Evolutionary conservation across 345 rosid genomes (phyloP).

Genomic region (Passiflora organensis): DNA sequence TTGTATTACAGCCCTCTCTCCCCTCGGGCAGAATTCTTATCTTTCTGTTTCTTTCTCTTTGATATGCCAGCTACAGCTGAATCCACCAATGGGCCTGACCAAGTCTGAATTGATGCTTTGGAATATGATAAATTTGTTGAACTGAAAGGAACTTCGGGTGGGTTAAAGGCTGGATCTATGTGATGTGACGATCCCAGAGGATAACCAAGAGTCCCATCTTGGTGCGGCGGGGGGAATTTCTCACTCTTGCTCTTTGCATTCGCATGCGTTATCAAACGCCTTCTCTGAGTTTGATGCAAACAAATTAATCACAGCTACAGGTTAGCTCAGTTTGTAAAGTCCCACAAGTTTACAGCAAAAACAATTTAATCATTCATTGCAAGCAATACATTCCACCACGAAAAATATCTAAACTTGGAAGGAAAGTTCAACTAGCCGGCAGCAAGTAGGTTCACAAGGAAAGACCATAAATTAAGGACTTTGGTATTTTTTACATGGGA

Average conservation of each 20-base stretch:
- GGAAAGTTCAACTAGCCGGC: too few species aligned
- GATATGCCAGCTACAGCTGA: slow-evolving; percentile 19
- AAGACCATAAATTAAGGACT: too few species aligned
- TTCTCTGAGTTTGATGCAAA: slow-evolving; percentile 31
- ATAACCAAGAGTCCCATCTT: slow-evolving; percentile 30
- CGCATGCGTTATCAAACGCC: slow-evolving; percentile 28
- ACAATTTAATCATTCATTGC: too few species aligned
- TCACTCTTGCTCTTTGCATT: slow-evolving; percentile 36
- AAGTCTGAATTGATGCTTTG: slow-evolving; percentile 25
- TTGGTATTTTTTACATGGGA: too few species aligned
- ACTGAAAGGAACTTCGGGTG: slow-evolving; percentile 29
- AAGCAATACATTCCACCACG: too few species aligned
- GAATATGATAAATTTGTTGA: slow-evolving; percentile 27
- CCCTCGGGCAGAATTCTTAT: slow-evolving; percentile 32
- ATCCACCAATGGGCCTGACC: slow-evolving; percentile 33
- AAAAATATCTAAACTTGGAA: too few species aligned
- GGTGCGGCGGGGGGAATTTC: slow-evolving; percentile 35
- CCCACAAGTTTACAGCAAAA: too few species aligned
- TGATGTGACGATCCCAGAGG: slow-evolving; percentile 25
- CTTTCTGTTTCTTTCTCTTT: slow-evolving; percentile 30
- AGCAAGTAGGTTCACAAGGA: too few species aligned
- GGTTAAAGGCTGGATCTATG: slow-evolving; percentile 22
- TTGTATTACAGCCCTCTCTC: slow-evolving; percentile 19
- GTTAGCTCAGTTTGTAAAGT: too few species aligned
- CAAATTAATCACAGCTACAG: neutral